Conservation (phyloP, 257 asterid species). For the Solanum medicagineum region DNA sequence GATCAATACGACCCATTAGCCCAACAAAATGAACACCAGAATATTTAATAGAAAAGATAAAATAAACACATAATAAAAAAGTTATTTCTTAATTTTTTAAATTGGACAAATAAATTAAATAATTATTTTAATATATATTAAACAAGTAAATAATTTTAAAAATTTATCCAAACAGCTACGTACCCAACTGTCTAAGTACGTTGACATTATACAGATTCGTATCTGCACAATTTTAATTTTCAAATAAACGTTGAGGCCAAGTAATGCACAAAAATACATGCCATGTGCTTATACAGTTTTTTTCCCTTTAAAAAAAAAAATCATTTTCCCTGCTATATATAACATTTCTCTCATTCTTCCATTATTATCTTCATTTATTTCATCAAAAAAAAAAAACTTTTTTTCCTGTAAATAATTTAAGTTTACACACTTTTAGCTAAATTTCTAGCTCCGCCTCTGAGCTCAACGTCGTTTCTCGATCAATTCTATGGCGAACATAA, state of each 20-base stretch:
- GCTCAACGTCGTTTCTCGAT: neutral
- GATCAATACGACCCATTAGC: too few species aligned
- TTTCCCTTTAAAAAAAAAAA: neutral
- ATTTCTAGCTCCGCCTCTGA: neutral
- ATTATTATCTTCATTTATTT: neutral
- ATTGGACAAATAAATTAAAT: too few species aligned
- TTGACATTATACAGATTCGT: neutral
- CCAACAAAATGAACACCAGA: too few species aligned
- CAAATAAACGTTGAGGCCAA: neutral
- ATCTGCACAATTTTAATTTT: neutral
- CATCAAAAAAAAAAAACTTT: neutral
- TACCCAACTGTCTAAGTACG: neutral
- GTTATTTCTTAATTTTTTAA: too few species aligned
- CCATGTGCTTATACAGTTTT: neutral
- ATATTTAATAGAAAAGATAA: too few species aligned
- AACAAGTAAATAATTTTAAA: neutral
- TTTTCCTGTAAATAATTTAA: too few species aligned
- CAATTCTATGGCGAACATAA: neutral
- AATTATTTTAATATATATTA: too few species aligned
- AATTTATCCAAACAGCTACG: neutral
- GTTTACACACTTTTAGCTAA: neutral
- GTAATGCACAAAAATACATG: neutral
- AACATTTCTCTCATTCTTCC: neutral
- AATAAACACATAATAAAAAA: too few species aligned
- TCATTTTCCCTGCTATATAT: neutral